Evolutionary conservation across 768 basidiomycete genomes (phyloP).

Genomic region (Boletus pseudo-olivaceus): DNA sequence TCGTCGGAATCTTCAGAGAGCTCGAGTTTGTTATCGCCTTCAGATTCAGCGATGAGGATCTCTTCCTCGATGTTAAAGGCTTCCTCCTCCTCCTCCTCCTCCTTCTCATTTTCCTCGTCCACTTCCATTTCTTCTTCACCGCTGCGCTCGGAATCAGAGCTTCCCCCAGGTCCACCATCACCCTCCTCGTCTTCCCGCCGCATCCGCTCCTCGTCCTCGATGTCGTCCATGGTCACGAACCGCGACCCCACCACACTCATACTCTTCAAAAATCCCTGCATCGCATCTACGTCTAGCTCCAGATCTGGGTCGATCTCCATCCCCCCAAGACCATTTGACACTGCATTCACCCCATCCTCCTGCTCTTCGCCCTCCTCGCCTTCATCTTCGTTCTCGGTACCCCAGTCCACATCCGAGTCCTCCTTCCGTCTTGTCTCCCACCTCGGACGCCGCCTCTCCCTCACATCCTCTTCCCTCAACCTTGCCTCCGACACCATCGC

Average conservation of each 20-base stretch:
- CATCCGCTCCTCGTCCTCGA: slow-evolving; percentile 53
- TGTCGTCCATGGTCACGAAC: slow-evolving; percentile 63
- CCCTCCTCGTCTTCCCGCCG: slow-evolving; percentile 45
- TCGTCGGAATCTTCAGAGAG: slow-evolving; percentile 29
- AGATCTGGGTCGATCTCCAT: slow-evolving; percentile 69
- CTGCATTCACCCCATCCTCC: slow-evolving; percentile 27
- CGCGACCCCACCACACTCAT: slow-evolving; percentile 45
- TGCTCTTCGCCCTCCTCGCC: slow-evolving; percentile 17
- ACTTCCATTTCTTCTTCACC: slow-evolving; percentile 28
- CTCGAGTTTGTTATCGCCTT: slow-evolving; percentile 20
- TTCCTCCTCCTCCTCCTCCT: slow-evolving; percentile 39
- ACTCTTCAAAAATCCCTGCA: slow-evolving; percentile 52
- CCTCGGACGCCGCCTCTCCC: slow-evolving; percentile 35
- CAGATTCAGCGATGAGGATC: slow-evolving; percentile 38
- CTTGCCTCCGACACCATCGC: slow-evolving; percentile 54
- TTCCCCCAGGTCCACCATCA: slow-evolving; percentile 21
- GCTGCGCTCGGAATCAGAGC: slow-evolving; percentile 25
- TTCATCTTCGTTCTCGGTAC: slow-evolving; percentile 41
- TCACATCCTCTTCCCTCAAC: slow-evolving; percentile 35
- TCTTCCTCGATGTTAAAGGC: slow-evolving; percentile 45
- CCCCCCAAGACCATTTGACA: slow-evolving; percentile 36
- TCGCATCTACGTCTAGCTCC: slow-evolving; percentile 42
- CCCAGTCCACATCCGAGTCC: slow-evolving; percentile 72
- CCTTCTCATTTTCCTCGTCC: slow-evolving; percentile 38
- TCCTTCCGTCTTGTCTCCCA: slow-evolving; percentile 52